Percentiles rank a stretch among this genome's conserved stretches.
Conservation (phyloP, 2,329 filamentous ascomycete genomes). For the Talaromyces sp. region DNA sequence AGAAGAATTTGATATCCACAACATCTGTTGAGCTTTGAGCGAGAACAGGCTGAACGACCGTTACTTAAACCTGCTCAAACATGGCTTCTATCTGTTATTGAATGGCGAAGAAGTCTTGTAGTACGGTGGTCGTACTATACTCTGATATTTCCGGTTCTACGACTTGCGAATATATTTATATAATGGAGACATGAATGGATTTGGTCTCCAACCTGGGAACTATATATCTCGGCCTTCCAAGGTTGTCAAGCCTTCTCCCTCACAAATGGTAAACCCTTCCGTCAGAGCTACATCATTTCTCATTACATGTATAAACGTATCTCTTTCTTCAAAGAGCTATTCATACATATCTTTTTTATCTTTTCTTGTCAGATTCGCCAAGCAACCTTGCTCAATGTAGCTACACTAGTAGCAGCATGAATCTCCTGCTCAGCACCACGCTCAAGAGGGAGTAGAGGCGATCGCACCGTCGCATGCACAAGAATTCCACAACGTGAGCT, state of each 20-base stretch:
- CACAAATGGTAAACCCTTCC: too few relatives aligned
- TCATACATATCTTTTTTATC: too few relatives aligned
- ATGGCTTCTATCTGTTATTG: not conserved
- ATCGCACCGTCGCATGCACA: slow-evolving; percentile 50
- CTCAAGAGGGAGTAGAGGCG: slow-evolving; percentile 41
- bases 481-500: slow-evolving; percentile 44
- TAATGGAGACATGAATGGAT: not conserved
- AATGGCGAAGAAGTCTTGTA: not conserved
- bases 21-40: not conserved
- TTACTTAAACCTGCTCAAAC: not conserved
- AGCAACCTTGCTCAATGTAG: not conserved
- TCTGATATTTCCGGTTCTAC: not conserved
- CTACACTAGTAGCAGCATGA: slow-evolving; percentile 19
- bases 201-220: too few relatives aligned
- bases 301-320: too few relatives aligned
- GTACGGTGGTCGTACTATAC: not conserved
- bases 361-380: too few relatives aligned
- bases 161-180: too few relatives aligned
- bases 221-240: too few relatives aligned
- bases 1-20: not conserved
- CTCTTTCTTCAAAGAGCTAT: too few relatives aligned
- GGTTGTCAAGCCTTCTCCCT: too few relatives aligned
- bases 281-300: too few relatives aligned
- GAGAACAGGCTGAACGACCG: not conserved
- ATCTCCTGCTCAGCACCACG: slow-evolving; percentile 21